Conservation (phyloP, 2,329 filamentous ascomycete species). For the Ophiostoma triangulosporum region DNA sequence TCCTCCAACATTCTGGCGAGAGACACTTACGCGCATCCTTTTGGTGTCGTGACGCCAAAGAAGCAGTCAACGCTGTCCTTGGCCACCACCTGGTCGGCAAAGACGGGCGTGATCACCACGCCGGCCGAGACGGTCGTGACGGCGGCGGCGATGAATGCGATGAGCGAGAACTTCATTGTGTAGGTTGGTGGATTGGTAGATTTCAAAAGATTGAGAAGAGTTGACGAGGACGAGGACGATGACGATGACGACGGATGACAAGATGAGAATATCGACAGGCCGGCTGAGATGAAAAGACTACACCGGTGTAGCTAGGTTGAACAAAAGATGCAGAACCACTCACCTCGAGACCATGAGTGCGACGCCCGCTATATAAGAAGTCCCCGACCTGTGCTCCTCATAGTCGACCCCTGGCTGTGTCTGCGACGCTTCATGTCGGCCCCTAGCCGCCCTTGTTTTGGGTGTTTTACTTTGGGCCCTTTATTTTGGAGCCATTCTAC, state of each 20-base stretch:
- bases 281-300: neutral
- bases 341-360: neutral
- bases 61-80: constrained; percentile 37
- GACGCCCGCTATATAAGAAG: neutral
- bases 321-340: neutral
- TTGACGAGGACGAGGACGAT: neutral
- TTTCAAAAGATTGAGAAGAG: neutral
- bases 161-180: constrained; percentile 27
- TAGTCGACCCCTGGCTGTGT: neutral
- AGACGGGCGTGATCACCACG: constrained; percentile 42
- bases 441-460: neutral
- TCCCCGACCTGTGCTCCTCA: neutral
- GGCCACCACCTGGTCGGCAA: constrained; percentile 35
- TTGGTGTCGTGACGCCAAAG: constrained; percentile 41
- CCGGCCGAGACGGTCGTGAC: constrained; percentile 36
- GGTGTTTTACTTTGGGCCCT: neutral
- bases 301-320: neutral
- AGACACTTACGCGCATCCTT: constrained; percentile 45
- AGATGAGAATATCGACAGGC: neutral
- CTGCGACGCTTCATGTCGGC: neutral
- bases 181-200: neutral
- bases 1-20: no score
- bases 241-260: neutral
- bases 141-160: constrained; percentile 29
- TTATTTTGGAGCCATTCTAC: neutral